A percentile compares a stretch with the other conserved stretches of the same genome.
phyloP scores from a whole-genome alignment of 305 asterid species.

The Solanum hybrid region DNA sequence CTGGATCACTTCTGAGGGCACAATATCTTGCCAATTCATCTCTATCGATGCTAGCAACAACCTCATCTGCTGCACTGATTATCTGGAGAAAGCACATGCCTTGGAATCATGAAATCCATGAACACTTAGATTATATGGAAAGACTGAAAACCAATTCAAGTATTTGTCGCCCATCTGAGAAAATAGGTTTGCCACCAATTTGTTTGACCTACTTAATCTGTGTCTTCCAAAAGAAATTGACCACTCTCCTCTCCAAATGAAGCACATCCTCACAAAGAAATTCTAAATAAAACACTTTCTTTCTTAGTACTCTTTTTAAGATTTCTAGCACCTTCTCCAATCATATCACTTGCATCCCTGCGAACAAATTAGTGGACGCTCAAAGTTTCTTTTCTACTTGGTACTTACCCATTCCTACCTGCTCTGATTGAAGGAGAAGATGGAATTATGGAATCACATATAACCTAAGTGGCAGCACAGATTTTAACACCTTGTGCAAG shows the following conservation, averaged over 20 bases:
- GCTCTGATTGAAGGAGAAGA: background rate
- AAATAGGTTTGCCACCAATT: background rate
- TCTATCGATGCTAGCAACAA: constrained; percentile 56
- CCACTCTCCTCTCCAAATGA: background rate
- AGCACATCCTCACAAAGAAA: background rate
- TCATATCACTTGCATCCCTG: background rate
- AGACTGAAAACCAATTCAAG: background rate
- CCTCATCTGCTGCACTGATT: constrained; percentile 72
- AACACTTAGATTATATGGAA: background rate
- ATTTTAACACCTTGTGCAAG: background rate
- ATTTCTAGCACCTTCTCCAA: background rate
- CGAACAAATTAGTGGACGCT: background rate
- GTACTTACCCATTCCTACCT: background rate
- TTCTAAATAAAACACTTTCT: background rate
- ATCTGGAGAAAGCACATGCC: constrained; percentile 42
- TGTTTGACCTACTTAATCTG: background rate
- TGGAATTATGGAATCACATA: background rate
- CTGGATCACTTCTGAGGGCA: constrained; percentile 69
- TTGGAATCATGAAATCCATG: constrained; percentile 3
- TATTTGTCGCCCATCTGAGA: background rate
- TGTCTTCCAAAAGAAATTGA: background rate
- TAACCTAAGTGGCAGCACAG: background rate
- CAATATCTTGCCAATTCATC: constrained; percentile 70
- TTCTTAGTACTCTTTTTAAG: background rate
- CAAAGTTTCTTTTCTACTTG: background rate